Conservation (phyloP, 257 asterid genomes). For the Fraxinus excelsior region DNA sequence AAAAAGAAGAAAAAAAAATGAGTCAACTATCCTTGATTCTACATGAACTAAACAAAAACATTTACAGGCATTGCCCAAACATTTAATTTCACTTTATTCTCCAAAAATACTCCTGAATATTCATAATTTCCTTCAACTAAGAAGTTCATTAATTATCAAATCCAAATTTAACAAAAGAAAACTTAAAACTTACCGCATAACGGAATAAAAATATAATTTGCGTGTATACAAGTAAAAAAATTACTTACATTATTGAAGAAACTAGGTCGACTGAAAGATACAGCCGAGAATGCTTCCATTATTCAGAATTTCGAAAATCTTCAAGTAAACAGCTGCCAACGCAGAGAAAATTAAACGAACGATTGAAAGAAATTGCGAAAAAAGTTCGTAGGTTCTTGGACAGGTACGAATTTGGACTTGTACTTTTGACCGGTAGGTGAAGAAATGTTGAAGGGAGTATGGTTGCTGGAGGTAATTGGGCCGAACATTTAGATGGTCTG, state of each 20-base stretch:
- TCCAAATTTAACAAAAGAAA: slow-evolving; percentile 5
- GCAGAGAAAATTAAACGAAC: slow-evolving; percentile 12
- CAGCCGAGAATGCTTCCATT: slow-evolving; percentile 54
- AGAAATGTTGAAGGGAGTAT: not conserved
- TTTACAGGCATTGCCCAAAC: not conserved
- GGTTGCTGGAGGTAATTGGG: not conserved
- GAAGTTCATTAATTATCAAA: slow-evolving; percentile 5
- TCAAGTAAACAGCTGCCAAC: slow-evolving; percentile 36
- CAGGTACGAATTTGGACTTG: not conserved
- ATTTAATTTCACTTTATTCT: not conserved
- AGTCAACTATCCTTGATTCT: too few species aligned
- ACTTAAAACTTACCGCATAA: not conserved
- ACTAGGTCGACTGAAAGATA: slow-evolving; percentile 32
- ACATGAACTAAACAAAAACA: not conserved
- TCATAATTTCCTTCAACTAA: slow-evolving; percentile 9
- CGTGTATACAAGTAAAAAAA: not conserved
- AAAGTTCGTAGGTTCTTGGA: slow-evolving; percentile 10
- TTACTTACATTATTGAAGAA: slow-evolving; percentile 40
- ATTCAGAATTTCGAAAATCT: slow-evolving; percentile 16
- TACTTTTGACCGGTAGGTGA: not conserved
- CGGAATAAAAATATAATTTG: not conserved
- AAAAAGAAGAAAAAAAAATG: too few species aligned
- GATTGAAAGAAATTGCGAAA: not conserved
- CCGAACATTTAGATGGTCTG: not conserved
- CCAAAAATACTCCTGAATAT: not conserved